Percentiles rank a stretch among this genome's conserved stretches.
These are phyloP conservation scores for Calonectria leucothoes DNA, from an alignment of 2,329 filamentous ascomycete genomes.

Conservation along the genomic window DNA sequence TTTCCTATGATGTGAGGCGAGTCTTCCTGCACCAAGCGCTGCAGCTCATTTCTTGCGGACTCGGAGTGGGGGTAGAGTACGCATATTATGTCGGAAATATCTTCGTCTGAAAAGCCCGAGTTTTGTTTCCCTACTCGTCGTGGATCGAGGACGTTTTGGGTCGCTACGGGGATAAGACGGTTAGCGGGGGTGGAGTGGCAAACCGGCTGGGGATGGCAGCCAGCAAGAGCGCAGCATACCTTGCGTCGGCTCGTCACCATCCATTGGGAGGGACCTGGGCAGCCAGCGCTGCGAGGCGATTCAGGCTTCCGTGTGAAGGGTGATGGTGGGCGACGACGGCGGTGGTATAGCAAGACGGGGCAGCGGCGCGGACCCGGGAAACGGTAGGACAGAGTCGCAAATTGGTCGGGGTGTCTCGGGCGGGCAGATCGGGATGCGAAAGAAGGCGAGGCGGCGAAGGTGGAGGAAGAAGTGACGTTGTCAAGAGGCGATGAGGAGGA, in stretches of 20 bases:
- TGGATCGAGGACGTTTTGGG: constrained; percentile 85
- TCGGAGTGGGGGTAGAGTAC: constrained; percentile 84
- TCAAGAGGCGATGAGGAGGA: constrained; percentile 14
- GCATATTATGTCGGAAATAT: constrained; percentile 89
- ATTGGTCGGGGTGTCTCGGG: constrained; percentile 21
- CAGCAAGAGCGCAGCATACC: constrained; percentile 41
- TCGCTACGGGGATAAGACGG: constrained; percentile 61
- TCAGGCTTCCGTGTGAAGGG: constrained; percentile 29
- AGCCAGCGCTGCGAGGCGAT: constrained; percentile 40
- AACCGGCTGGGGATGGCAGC: neutral
- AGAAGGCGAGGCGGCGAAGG: constrained; percentile 10
- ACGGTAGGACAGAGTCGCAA: constrained; percentile 19
- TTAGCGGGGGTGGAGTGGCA: constrained; percentile 25
- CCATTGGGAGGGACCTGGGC: constrained; percentile 53
- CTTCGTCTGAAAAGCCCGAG: constrained; percentile 84
- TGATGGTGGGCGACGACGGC: constrained; percentile 20
- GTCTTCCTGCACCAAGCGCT: constrained; percentile 58
- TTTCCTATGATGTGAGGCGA: constrained; percentile 63
- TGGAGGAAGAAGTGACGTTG: constrained; percentile 9
- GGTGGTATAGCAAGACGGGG: constrained; percentile 14
- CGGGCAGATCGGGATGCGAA: constrained; percentile 11
- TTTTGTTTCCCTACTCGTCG: constrained; percentile 82
- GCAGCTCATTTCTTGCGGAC: constrained; percentile 78
- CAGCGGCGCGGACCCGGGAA: constrained; percentile 27
- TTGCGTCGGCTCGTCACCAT: constrained; percentile 58